These are phyloP conservation scores for Eucalyptus tenuipes DNA, from an alignment of 345 rosid genomes.

Conservation along the genomic window DNA sequence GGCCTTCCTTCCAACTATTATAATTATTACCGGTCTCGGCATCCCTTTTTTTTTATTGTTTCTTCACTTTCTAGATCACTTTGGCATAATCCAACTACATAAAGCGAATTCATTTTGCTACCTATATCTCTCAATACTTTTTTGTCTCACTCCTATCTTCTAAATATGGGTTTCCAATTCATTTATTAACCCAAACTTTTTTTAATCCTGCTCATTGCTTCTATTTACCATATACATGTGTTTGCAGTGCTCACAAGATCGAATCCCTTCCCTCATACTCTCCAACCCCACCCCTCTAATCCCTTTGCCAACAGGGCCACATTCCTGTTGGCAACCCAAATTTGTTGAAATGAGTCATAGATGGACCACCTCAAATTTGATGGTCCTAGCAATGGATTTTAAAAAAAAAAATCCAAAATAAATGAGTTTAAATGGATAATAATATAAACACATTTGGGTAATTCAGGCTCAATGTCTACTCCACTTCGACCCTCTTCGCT, in stretches of 20 bases:
- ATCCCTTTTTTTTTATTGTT: neutral
- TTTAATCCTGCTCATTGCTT: fast-evolving
- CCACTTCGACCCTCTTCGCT: slow-evolving; percentile 18
- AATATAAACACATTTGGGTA: neutral
- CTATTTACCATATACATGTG: fast-evolving
- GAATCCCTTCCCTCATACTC: fast-evolving
- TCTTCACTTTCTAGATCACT: neutral
- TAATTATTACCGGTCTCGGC: neutral
- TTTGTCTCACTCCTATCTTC: too few species aligned
- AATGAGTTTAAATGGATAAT: too few species aligned
- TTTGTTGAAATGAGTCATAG: neutral
- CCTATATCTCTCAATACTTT: neutral
- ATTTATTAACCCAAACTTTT: neutral
- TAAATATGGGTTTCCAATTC: fast-evolving
- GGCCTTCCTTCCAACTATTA: neutral
- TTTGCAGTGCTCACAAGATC: neutral
- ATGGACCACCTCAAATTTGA: neutral
- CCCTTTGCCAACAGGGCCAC: neutral
- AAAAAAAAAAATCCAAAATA: neutral
- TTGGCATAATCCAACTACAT: fast-evolving
- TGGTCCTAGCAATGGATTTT: neutral
- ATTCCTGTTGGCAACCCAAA: neutral
- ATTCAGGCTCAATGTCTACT: slow-evolving; percentile 1
- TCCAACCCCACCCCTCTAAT: neutral
- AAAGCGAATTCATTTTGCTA: neutral